These are phyloP conservation scores for Thecaphora frezii DNA, from an alignment of 1,284 basidiomycete genomes.

Conservation along the genomic window DNA sequence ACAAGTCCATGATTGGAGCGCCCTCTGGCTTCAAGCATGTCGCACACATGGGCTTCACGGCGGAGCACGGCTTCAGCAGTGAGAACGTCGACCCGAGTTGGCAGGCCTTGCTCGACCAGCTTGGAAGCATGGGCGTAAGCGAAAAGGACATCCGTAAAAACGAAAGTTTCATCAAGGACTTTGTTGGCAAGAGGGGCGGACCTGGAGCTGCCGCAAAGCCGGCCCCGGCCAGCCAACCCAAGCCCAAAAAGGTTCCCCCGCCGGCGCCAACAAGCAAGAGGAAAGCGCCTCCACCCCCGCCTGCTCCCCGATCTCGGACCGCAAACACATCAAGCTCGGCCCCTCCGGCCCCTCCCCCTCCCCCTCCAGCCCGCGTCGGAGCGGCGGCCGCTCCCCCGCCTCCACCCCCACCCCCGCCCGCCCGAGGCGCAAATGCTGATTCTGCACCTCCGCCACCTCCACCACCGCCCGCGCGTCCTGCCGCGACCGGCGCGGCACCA, in stretches of 20 bases:
- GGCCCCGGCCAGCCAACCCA: constrained; percentile 62
- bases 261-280: constrained; percentile 59
- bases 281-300: constrained; percentile 50
- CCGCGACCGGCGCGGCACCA: constrained; percentile 16
- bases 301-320: constrained; percentile 34
- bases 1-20: constrained; percentile 86
- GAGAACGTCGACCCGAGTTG: constrained; percentile 90
- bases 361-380: constrained; percentile 59
- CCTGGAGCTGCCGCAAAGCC: constrained; percentile 18
- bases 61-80: constrained; percentile 81
- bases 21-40: constrained; percentile 82
- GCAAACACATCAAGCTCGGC: constrained; percentile 24
- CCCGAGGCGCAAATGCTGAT: constrained; percentile 3
- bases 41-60: constrained; percentile 92
- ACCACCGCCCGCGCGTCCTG: constrained; percentile 6
- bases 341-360: constrained; percentile 29
- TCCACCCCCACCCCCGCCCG: constrained; percentile 57
- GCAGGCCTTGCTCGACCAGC: constrained; percentile 73
- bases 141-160: constrained; percentile 69
- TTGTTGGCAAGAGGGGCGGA: constrained; percentile 68
- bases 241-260: constrained; percentile 65
- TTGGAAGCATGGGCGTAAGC: constrained; percentile 70
- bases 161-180: constrained; percentile 86
- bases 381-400: constrained; percentile 59
- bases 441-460: constrained; percentile 12